phyloP scores from a whole-genome alignment of 768 basidiomycete species.

The Porpolomopsis calyptriformis region DNA sequence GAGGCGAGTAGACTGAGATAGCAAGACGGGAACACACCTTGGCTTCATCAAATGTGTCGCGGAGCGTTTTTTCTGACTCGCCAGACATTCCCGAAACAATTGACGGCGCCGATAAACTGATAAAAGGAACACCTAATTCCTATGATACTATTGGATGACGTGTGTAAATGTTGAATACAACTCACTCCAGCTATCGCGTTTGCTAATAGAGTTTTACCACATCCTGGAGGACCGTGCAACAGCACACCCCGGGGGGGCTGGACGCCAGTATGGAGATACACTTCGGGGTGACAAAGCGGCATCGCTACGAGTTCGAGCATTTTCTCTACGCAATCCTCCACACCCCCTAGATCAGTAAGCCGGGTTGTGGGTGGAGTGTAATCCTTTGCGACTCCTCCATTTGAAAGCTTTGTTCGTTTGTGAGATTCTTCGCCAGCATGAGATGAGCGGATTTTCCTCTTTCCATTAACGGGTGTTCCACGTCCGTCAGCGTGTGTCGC shows the following conservation, averaged over 20 bases:
- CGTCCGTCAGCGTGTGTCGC: neutral
- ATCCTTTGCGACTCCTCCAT: conserved; percentile 42
- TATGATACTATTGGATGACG: conserved; percentile 23
- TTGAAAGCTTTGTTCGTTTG: conserved; percentile 44
- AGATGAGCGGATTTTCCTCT: conserved; percentile 48
- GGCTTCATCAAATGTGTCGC: conserved; percentile 96
- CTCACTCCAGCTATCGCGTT: conserved; percentile 91
- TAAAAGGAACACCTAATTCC: conserved; percentile 91
- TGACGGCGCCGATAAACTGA: conserved; percentile 88
- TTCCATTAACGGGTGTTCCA: conserved; percentile 24
- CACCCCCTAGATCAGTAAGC: conserved; percentile 80
- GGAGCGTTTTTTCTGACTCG: conserved; percentile 91
- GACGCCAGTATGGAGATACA: conserved; percentile 88
- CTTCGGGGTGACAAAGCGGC: conserved; percentile 90
- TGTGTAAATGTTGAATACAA: neutral
- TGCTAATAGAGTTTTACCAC: conserved; percentile 91
- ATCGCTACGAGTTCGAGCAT: conserved; percentile 94
- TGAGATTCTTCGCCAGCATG: conserved; percentile 41
- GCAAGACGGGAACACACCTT: conserved; percentile 43
- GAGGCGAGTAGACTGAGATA: neutral
- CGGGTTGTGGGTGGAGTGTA: conserved; percentile 64
- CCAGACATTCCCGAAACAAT: conserved; percentile 98
- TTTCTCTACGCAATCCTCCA: conserved; percentile 79
- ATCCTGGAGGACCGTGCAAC: conserved; percentile 91
- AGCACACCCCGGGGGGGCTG: conserved; percentile 88